Conservation (phyloP, 2,329 filamentous ascomycete genomes). For the Phyllosticta ampelicida region DNA sequence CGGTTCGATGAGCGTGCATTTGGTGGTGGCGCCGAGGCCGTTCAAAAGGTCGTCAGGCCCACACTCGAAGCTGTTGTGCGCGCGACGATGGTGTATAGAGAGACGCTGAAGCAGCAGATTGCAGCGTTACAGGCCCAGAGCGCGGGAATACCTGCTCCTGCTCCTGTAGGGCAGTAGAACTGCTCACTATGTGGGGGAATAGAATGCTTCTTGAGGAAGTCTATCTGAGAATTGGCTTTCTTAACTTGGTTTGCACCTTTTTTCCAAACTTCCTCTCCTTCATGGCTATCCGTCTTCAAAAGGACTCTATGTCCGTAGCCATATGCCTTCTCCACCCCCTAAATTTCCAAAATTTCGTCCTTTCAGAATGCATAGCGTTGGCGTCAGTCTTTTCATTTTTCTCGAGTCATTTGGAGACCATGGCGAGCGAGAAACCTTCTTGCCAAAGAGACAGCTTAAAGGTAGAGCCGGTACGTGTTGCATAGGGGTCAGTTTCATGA, state of each 20-base stretch:
- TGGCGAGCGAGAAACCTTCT: too few relatives aligned
- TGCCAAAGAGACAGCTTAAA: too few relatives aligned
- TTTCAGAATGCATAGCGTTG: conserved; percentile 2
- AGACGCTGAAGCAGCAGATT: conserved; percentile 53
- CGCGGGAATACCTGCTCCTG: neutral
- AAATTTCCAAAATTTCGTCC: too few relatives aligned
- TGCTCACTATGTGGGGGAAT: neutral
- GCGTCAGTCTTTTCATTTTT: neutral
- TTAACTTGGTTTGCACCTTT: too few relatives aligned
- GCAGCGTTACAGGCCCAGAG: conserved; percentile 13
- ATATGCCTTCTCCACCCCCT: too few relatives aligned
- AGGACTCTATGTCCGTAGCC: too few relatives aligned
- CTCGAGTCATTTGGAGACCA: neutral
- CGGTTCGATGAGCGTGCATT: conserved; percentile 44
- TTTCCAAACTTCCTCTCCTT: too few relatives aligned
- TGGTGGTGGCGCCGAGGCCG: conserved; percentile 60
- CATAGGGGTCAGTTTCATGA: too few relatives aligned
- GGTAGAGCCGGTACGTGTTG: too few relatives aligned
- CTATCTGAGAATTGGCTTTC: too few relatives aligned
- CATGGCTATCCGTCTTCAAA: too few relatives aligned
- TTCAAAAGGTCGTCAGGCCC: conserved; percentile 65
- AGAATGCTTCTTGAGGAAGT: too few relatives aligned
- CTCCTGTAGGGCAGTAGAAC: neutral
- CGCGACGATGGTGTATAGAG: conserved; percentile 61
- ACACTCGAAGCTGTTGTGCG: conserved; percentile 59